Conservation (phyloP, 306 rosid genomes). For the Prunus fruticosa region DNA sequence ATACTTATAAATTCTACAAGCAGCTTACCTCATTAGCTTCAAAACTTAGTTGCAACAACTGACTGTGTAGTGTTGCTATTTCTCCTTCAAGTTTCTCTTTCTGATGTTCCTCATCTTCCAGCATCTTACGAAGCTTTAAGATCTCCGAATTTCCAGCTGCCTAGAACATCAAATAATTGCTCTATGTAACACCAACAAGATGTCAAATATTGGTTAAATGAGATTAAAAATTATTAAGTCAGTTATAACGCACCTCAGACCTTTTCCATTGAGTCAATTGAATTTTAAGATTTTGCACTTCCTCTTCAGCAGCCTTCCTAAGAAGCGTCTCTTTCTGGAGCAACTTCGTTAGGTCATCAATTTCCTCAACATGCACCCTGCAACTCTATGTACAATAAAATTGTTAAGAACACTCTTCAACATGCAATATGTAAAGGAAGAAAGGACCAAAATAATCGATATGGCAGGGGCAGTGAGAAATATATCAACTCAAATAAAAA, state of each 20-base stretch:
- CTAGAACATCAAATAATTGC: conserved; percentile 39
- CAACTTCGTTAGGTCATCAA: conserved; percentile 64
- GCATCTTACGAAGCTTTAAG: conserved; percentile 56
- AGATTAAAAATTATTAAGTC: conserved; percentile 13
- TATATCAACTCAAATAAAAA: background rate
- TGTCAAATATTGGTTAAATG: background rate
- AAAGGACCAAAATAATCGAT: background rate
- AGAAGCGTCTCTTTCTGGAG: conserved; percentile 63
- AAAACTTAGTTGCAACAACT: conserved; percentile 77
- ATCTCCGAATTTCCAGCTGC: conserved; percentile 68
- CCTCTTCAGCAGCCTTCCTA: conserved; percentile 88
- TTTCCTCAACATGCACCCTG: conserved; percentile 43
- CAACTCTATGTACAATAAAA: conserved; percentile 1
- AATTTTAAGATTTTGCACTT: conserved; percentile 56
- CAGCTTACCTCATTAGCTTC: conserved; percentile 77
- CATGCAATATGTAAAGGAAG: background rate
- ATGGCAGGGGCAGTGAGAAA: background rate
- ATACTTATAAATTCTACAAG: conserved; percentile 2
- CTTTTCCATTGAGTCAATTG: conserved; percentile 70
- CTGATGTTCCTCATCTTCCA: conserved; percentile 64
- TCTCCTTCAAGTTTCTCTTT: conserved; percentile 88
- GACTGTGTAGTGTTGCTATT: conserved; percentile 80
- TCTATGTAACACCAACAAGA: conserved; percentile 24
- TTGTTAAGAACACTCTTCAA: conserved; percentile 1
- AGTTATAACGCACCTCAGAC: conserved; percentile 67